These are phyloP conservation scores for Fragilaria radians DNA, from an alignment of 108 stramenopile genomes.

Conservation along the genomic window DNA sequence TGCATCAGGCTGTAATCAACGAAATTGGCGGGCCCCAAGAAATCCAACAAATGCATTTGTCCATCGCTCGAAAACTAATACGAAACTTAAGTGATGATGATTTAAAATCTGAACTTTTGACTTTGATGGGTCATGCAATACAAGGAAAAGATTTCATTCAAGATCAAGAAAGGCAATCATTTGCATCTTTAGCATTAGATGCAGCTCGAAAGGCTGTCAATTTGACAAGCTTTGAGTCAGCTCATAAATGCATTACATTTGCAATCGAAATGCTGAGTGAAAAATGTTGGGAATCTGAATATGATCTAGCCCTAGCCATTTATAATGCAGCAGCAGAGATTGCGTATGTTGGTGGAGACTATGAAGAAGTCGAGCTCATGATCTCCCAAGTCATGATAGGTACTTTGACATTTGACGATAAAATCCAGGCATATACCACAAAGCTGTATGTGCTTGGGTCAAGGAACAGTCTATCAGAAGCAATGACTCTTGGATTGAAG, in stretches of 20 bases:
- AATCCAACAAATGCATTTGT: constrained; percentile 26
- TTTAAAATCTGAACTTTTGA: not conserved
- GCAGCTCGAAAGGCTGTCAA: constrained; percentile 19
- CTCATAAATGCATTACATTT: constrained; percentile 31
- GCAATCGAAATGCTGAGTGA: constrained; percentile 38
- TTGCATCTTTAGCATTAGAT: not conserved
- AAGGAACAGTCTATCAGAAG: not conserved
- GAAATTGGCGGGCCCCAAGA: constrained; percentile 18
- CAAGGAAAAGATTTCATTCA: not conserved
- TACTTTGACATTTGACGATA: constrained; percentile 24
- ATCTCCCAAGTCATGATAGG: constrained; percentile 23
- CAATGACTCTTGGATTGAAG: constrained; percentile 14
- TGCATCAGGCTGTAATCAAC: constrained; percentile 26
- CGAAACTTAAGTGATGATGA: constrained; percentile 12
- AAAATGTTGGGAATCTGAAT: constrained; percentile 42
- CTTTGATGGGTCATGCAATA: not conserved
- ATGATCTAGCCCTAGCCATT: constrained; percentile 44
- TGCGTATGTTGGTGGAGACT: constrained; percentile 22
- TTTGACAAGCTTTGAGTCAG: constrained; percentile 37
- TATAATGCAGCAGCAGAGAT: constrained; percentile 44
- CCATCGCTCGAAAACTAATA: constrained; percentile 29
- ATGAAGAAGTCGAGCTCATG: constrained; percentile 16
- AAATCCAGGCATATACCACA: constrained; percentile 26
- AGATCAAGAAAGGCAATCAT: not conserved
- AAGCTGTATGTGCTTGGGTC: constrained; percentile 26